Conservation (phyloP, 768 basidiomycete genomes). For the Cyathus striatus region DNA sequence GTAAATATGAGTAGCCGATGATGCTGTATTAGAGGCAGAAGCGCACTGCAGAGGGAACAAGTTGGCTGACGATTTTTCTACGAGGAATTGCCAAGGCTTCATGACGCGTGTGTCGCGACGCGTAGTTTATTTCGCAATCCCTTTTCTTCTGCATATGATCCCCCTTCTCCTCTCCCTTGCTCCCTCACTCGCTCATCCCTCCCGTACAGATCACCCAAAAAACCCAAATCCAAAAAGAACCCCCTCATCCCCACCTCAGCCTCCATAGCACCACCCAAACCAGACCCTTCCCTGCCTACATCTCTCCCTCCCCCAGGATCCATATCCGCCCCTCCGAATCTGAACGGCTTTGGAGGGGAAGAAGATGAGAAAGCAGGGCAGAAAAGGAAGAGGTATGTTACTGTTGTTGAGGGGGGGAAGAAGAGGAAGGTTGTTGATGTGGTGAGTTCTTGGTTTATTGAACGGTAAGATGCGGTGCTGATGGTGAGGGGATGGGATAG, state of each 20-base stretch:
- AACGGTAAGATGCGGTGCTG: neutral
- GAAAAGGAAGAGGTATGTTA: conserved; percentile 51
- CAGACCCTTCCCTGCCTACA: too few relatives aligned
- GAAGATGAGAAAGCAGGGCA: conserved; percentile 33
- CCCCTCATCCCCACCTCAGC: conserved; percentile 12
- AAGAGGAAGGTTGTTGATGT: conserved; percentile 68
- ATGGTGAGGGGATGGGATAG: conserved; percentile 20
- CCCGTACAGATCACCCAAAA: conserved; percentile 52
- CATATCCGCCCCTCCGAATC: too few relatives aligned
- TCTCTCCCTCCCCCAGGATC: too few relatives aligned
- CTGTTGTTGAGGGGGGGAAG: conserved; percentile 57
- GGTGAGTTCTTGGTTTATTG: conserved; percentile 26
- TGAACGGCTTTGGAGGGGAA: conserved; percentile 15
- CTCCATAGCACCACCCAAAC: too few relatives aligned
- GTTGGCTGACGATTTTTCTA: too few relatives aligned
- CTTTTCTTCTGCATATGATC: neutral
- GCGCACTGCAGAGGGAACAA: too few relatives aligned
- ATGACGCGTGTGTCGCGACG: too few relatives aligned
- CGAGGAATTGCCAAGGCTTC: too few relatives aligned
- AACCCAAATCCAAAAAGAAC: conserved; percentile 68
- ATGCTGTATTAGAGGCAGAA: too few relatives aligned
- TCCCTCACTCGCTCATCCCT: neutral
- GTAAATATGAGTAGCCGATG: too few relatives aligned
- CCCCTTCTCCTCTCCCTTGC: neutral
- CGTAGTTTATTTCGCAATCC: too few relatives aligned